Base-by-base conservation (phyloP, 768 basidiomycete species). In the Mycena capillaripes region DNA sequence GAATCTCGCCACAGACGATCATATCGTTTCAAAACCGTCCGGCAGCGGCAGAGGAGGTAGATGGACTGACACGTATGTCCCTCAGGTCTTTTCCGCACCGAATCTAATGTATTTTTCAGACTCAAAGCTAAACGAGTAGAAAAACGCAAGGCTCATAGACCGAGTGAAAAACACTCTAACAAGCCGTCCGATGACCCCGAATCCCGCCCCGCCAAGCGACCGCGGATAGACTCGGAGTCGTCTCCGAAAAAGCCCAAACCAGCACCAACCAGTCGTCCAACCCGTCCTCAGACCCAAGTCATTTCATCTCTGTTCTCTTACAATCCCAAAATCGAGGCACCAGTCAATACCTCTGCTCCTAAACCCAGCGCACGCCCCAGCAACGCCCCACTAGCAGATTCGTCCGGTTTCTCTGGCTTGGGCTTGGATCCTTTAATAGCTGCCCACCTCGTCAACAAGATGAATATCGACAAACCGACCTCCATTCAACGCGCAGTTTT, bases 291-390 rank as follows among this genome's bases (percentile, higher is more conserved):
- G 69, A 85, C 87, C 2, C 93, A 94, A 75, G 83, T 97, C 70
- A 95, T 97, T 72, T 98, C 97, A 0, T 97, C 96, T 11, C 86
- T 97, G 10, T 97, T 97, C 84, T 90, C 95, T 3, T 94, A 89
- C 72, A 96, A 96, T 75, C 95, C 95, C 2, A 89, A 89, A 79
- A 79, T 93, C 27, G 87, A 90, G n/a, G 73, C 76, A 0, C 88
- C 88, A 19, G 78, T 76, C 27, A 76, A 76, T 55, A 66, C 75
- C 10, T 44, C 79, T 19, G 60, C 72, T 12, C 63, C 70, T 4
- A 84, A 82, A 73, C 23, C 73, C 1, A 73, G 80, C 16, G 77
- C 82, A 12, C 81, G 83, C 53, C 95, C 95, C 0, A 96, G 94
- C 73, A 97, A 97, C 86, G 95, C 96, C 0, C 95, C 95, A 4